Base-by-base conservation (phyloP, 2,329 filamentous ascomycete genomes). In the Hypoxylon sp. region DNA sequence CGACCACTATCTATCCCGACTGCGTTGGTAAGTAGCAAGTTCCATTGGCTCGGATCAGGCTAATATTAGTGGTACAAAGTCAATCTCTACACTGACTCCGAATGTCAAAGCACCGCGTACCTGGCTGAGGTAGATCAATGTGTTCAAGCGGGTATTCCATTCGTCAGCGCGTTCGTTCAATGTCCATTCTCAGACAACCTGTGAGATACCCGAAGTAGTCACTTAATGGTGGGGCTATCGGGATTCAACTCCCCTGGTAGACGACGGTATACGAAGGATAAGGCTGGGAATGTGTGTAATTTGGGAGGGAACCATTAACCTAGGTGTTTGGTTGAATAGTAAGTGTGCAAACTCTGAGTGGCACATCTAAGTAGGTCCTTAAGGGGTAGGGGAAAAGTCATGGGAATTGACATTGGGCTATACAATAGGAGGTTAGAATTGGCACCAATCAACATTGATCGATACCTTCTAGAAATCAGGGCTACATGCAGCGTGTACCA, bases 141-240 rank as follows among this genome's bases (percentile, higher is more conserved):
- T 37, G 63, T 66, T 27, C 66, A 69, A 64, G 66, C 66, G 44
- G 66, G 63, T 25, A 17, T 69, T 14, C 66, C 66, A 14, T 69
- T 69, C n/a, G 33, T 69, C 50, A 69, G 66, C 46, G 66, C 66
- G 6, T 66, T 69, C 44, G 66, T 66, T 10, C 56, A 63, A 33
- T 69, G 66, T 30, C 66, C 66, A 2, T 69, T 69, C 46, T 69
- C 66, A 8, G 48, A 50, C 37, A 61, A 35, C n/a, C 20, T n/a
- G 8, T 56, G 27, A 44, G 31, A 7, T 5, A 20, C 20, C 20
- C 20, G 20, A 20, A 20, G 20, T 20, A 30, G 10, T 31, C 14
- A 11, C 20, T 25, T 42, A 5, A 37, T 25, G 8, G 13, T 11
- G 20, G n/a, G 3, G 10, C 22, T 20, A 10, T 20, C 2, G 27